phyloP scores from a whole-genome alignment of 2,329 filamentous ascomycete species.

The Zelopaecilomyces penicillatus region DNA sequence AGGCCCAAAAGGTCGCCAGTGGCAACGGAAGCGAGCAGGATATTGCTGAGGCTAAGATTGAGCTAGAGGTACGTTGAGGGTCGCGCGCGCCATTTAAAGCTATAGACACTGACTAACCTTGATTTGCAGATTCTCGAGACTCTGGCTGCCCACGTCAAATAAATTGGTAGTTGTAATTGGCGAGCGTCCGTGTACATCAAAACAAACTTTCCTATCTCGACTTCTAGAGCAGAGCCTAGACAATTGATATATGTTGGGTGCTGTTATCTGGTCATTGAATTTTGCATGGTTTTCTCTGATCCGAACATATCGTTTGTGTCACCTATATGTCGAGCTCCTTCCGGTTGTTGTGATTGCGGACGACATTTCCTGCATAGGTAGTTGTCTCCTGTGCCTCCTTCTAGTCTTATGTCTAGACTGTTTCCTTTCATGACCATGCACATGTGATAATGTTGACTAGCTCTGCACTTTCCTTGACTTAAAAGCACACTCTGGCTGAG shows the following conservation, averaged over 20 bases:
- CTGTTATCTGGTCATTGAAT: slow-evolving; percentile 10
- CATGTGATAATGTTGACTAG: no score
- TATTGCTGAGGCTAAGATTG: slow-evolving; percentile 97
- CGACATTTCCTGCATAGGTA: no score
- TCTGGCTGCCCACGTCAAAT: slow-evolving; percentile 73
- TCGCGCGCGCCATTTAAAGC: background rate
- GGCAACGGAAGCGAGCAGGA: slow-evolving; percentile 93
- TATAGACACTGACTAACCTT: background rate
- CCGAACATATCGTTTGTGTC: no score
- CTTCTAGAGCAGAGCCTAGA: slow-evolving; percentile 26
- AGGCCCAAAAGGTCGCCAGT: slow-evolving; percentile 89
- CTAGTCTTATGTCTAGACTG: no score
- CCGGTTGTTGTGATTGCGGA: no score
- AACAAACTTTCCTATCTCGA: slow-evolving; percentile 25
- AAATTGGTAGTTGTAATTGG: slow-evolving; percentile 43
- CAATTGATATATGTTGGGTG: slow-evolving; percentile 28
- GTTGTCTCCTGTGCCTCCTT: no score
- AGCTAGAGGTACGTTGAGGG: slow-evolving; percentile 67
- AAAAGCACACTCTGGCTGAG: no score
- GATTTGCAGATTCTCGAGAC: slow-evolving; percentile 65
- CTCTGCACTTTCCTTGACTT: no score
- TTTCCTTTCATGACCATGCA: no score
- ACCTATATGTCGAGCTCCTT: no score
- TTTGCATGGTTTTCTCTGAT: no score
- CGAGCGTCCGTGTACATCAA: slow-evolving; percentile 35